phyloP scores from a whole-genome alignment of 2,329 filamentous ascomycete genomes.

The Amylocarpus encephaloides region DNA sequence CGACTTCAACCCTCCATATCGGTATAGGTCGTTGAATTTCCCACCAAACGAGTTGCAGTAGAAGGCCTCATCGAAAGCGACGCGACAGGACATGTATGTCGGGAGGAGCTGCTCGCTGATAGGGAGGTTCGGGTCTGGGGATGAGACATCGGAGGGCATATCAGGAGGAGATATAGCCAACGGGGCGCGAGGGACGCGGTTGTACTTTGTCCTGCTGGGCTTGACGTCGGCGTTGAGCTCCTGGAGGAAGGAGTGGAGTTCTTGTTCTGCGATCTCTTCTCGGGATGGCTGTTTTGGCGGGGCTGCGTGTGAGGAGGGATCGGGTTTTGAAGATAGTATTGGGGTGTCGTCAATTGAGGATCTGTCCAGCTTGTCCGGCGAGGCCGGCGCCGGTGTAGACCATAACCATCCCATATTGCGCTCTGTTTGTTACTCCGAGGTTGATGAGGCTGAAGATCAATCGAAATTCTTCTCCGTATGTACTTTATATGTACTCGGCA shows the following conservation, averaged over 20 bases:
- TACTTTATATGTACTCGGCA: not conserved
- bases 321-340: slow-evolving; percentile 5
- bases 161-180: slow-evolving; percentile 17
- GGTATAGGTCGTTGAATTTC: slow-evolving; percentile 88
- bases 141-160: slow-evolving; percentile 12
- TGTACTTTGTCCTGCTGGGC: slow-evolving; percentile 25
- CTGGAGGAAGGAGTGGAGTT: slow-evolving; percentile 31
- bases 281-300: slow-evolving; percentile 18
- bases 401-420: slow-evolving; percentile 56
- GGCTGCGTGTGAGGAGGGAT: not conserved
- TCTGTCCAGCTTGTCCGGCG: not conserved
- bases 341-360: slow-evolving; percentile 7
- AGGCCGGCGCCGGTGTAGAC: slow-evolving; percentile 25
- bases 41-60: slow-evolving; percentile 89
- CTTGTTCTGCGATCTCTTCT: slow-evolving; percentile 30
- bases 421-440: not conserved
- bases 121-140: slow-evolving; percentile 21
- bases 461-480: not conserved
- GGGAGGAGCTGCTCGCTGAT: slow-evolving; percentile 68
- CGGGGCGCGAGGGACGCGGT: slow-evolving; percentile 17
- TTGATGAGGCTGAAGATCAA: slow-evolving; percentile 9
- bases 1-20: slow-evolving; percentile 67
- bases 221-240: slow-evolving; percentile 27
- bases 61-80: slow-evolving; percentile 88
- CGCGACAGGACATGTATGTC: slow-evolving; percentile 78